Evolutionary conservation across 495 filamentous ascomycete species (phyloP).

Genomic region (Aspergillus sparsus): DNA sequence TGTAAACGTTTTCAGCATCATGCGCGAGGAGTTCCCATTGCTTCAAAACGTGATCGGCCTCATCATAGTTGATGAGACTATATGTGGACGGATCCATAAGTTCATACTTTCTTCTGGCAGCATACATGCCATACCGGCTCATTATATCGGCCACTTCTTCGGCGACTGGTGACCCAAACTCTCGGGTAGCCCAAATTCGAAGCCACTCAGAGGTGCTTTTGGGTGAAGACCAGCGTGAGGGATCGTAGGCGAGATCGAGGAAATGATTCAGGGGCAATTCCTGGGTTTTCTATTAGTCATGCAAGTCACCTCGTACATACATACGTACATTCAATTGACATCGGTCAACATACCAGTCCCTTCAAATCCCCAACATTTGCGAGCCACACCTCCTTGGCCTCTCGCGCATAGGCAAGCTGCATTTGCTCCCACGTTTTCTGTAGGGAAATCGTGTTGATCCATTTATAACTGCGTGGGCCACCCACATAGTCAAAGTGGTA

Average conservation of each 20-base stretch:
- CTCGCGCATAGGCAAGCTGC: conserved; percentile 52
- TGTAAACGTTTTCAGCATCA: conserved; percentile 57
- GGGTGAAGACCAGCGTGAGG: conserved; percentile 50
- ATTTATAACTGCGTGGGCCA: conserved; percentile 32
- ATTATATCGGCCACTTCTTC: conserved; percentile 55
- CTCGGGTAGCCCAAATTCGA: conserved; percentile 38
- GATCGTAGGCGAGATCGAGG: conserved; percentile 67
- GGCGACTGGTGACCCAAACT: conserved; percentile 56
- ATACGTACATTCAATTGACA: not conserved
- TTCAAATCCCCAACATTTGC: conserved; percentile 73
- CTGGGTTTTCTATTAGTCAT: conserved; percentile 25
- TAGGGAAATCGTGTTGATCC: conserved; percentile 35
- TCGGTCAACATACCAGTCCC: conserved; percentile 10
- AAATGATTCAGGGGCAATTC: conserved; percentile 70
- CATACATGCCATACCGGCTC: conserved; percentile 62
- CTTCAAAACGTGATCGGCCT: conserved; percentile 64
- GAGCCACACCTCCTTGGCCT: conserved; percentile 70
- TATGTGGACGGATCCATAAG: conserved; percentile 64
- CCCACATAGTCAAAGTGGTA: conserved; percentile 69
- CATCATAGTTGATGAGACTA: conserved; percentile 68
- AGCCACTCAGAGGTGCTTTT: conserved; percentile 59
- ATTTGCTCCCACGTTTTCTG: conserved; percentile 35
- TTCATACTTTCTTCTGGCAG: conserved; percentile 68
- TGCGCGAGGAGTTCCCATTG: conserved; percentile 60
- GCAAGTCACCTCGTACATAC: too few relatives aligned